Conservation (phyloP, 345 rosid genomes). For the Camelina laxa region DNA sequence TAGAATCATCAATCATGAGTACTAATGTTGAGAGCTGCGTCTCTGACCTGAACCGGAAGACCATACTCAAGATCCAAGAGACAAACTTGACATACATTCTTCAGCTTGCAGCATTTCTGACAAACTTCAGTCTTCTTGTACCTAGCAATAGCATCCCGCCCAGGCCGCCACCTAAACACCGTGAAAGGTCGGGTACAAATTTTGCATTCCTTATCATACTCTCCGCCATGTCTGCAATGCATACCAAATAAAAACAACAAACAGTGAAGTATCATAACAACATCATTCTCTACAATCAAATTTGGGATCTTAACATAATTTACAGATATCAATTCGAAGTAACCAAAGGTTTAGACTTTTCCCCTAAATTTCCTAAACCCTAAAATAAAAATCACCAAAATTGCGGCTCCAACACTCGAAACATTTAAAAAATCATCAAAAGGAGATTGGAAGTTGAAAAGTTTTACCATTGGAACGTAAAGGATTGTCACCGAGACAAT, state of each 20-base stretch:
- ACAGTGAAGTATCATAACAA: too few relatives aligned
- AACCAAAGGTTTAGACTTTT: neutral
- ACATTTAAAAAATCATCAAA: neutral
- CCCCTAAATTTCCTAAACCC: neutral
- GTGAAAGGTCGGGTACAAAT: conserved; percentile 95
- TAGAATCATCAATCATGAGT: conserved; percentile 84
- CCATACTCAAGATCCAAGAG: conserved; percentile 96
- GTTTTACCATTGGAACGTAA: conserved; percentile 85
- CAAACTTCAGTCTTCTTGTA: conserved; percentile 90
- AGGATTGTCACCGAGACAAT: conserved; percentile 92
- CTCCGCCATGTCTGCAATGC: conserved; percentile 66
- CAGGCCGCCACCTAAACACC: conserved; percentile 95
- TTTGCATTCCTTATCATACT: conserved; percentile 96
- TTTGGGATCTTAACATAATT: neutral
- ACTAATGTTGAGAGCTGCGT: conserved; percentile 75
- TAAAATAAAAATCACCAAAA: neutral
- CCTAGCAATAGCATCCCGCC: conserved; percentile 86
- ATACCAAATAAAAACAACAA: neutral
- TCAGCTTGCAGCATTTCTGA: conserved; percentile 92
- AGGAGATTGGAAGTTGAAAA: neutral
- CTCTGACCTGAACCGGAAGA: conserved; percentile 93
- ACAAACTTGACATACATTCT: conserved; percentile 96
- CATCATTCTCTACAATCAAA: neutral
- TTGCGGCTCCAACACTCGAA: too few relatives aligned
- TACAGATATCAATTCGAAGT: conserved; percentile 3